Evolutionary conservation across 768 basidiomycete genomes (phyloP), one percentile per base, ranked within the genome.

Genomic region (Mycena galericulata): DNA sequence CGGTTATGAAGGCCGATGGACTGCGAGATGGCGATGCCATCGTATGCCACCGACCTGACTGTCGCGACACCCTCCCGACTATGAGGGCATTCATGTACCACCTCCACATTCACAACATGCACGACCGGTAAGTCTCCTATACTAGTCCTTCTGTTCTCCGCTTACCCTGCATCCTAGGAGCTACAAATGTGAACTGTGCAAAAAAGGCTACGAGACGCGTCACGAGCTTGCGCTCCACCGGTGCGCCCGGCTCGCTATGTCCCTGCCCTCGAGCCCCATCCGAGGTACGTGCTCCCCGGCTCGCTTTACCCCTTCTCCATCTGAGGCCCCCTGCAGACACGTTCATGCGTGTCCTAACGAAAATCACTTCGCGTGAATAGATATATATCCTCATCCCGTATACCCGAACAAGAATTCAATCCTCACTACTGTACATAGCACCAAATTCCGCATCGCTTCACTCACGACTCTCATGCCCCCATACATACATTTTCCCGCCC

Each of bases 61-160:
- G 68, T 24, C 72, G 73, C 17, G 82, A 87, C 75, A 78, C 80
- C 10, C 72, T 89, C 24, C 74, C 76, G 7, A 77, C 79, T 56
- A 79, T 82, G 60, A 81, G 81, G 68, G 83, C 84, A 22, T 79
- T 89, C 54, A 83, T 83, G 70, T 86, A 80, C 72, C 88, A 88
- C 71, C 75, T 88, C 24, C 87, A 89, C 69, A 86, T 89, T 53
- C 88, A 89, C 74, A 85, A 87, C 69, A 83, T 89, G 34, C 79
- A 82, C 34, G 84, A 86, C 59, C 70, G 76, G 83, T 83, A 63
- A 45, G 79, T 75, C n/a, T 29, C 18, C 5, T 36, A 36, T 36
- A 36, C 20, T 63, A 14, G 30, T 62, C 41, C n/a, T 20, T 57
- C 55, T 29, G 57, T 6, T 26, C 6, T 9, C 29, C 53, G 49